Conservation (phyloP, 129 eudicot genomes). For the Flaveria ramosissima region DNA sequence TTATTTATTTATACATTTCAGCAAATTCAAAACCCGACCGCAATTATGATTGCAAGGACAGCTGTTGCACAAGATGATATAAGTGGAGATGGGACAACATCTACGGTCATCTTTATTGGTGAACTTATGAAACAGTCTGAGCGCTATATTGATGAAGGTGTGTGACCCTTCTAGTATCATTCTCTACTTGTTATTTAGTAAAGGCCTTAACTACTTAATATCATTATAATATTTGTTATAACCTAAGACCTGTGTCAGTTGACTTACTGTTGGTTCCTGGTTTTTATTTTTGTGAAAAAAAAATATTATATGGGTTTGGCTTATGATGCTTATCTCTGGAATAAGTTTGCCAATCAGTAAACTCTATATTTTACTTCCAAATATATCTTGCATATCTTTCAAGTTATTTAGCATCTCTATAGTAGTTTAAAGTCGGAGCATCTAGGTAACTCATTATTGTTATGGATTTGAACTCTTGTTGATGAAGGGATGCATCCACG, state of each 20-base stretch:
- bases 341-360: neutral
- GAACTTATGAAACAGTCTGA: constrained; percentile 98
- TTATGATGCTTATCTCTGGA: neutral
- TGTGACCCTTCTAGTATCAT: constrained; percentile 3
- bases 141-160: constrained; percentile 94
- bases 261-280: neutral
- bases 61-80: constrained; percentile 99
- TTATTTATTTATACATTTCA: constrained; percentile 28
- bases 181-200: constrained; percentile 2
- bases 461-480: constrained; percentile 17
- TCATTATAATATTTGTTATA: constrained; percentile 10
- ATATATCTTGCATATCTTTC: neutral
- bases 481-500: constrained; percentile 90
- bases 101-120: constrained; percentile 93
- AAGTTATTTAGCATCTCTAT: neutral
- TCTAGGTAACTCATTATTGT: neutral
- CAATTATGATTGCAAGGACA: constrained; percentile 97
- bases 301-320: neutral
- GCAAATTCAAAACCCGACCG: constrained; percentile 99
- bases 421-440: neutral
- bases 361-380: neutral
- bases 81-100: constrained; percentile 97
- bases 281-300: neutral
- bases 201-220: neutral
- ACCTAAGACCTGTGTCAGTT: neutral